phyloP scores from a whole-genome alignment of 202 grass and related monocot species.

The Hordeum pubiflorum region DNA sequence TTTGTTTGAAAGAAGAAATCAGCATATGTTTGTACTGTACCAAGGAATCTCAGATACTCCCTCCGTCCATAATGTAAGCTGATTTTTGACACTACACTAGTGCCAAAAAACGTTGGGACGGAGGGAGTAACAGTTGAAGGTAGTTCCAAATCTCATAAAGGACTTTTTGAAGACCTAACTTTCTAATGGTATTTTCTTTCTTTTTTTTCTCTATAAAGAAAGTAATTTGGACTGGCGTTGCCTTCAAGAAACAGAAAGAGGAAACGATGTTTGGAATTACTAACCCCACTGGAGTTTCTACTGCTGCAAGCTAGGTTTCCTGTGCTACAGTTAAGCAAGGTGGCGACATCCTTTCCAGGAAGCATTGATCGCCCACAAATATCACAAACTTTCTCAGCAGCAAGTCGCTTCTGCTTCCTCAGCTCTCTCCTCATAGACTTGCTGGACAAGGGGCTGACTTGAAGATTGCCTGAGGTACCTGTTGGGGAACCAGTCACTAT shows the following conservation, averaged over 20 bases:
- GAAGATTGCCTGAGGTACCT: slow-evolving; percentile 31
- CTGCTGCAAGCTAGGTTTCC: slow-evolving; percentile 82
- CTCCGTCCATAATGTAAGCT: no score
- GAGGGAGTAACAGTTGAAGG: neutral
- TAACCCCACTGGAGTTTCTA: slow-evolving; percentile 82
- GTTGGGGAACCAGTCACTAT: slow-evolving; percentile 21
- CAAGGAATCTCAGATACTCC: neutral
- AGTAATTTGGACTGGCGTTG: neutral
- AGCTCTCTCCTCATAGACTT: slow-evolving; percentile 66
- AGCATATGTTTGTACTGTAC: neutral
- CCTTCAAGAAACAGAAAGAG: neutral
- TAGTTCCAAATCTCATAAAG: neutral
- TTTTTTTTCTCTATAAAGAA: neutral
- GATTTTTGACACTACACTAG: no score
- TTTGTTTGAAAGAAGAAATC: neutral
- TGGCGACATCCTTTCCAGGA: slow-evolving; percentile 77
- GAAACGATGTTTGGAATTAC: slow-evolving; percentile 24
- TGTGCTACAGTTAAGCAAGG: slow-evolving; percentile 78
- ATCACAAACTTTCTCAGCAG: slow-evolving; percentile 88
- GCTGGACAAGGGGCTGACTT: slow-evolving; percentile 42
- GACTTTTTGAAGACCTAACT: neutral
- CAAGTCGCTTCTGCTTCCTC: slow-evolving; percentile 73
- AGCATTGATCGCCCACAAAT: slow-evolving; percentile 90
- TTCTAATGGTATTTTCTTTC: neutral
- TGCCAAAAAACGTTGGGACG: no score